These are phyloP conservation scores for Acanthamoeba divionensis DNA, from an alignment of 208 protist species.

Conservation along the genomic window DNA sequence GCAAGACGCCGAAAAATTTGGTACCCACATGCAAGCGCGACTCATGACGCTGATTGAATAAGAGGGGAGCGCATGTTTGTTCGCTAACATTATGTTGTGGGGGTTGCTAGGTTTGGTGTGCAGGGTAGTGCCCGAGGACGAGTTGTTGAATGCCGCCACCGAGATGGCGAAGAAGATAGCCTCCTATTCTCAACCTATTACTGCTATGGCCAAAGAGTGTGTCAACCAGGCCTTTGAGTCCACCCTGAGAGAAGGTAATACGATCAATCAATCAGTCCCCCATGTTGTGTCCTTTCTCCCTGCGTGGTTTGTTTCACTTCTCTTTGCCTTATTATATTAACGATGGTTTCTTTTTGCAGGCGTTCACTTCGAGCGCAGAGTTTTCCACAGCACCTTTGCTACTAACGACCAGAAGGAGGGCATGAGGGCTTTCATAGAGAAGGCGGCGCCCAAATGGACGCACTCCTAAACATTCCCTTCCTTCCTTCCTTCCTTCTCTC, in stretches of 20 bases:
- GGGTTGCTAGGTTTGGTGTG: conserved; percentile 71
- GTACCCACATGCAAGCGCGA: not conserved
- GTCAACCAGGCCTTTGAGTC: conserved; percentile 75
- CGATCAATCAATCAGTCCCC: not conserved
- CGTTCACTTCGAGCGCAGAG: conserved; percentile 74
- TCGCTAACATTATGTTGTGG: not conserved
- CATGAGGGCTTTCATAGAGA: conserved; percentile 84
- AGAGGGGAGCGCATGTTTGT: not conserved
- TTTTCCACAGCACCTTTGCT: conserved; percentile 84
- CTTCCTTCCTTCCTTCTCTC: no score
- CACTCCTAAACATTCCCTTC: not conserved
- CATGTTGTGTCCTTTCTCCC: not conserved
- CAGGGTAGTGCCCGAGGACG: conserved; percentile 74
- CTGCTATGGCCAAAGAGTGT: conserved; percentile 70
- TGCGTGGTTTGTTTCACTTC: not conserved
- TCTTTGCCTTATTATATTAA: no score
- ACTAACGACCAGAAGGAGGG: conserved; percentile 84
- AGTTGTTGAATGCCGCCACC: conserved; percentile 68
- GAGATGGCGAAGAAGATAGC: conserved; percentile 79
- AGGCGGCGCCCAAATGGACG: conserved; percentile 56
- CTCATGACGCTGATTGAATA: not conserved
- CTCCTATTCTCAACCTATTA: conserved; percentile 68
- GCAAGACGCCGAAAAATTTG: conserved; percentile 62
- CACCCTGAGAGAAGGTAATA: conserved; percentile 53
- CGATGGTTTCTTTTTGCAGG: conserved; percentile 61